Percentiles rank a stretch among this genome's conserved stretches.
phyloP scores from a whole-genome alignment of 371 early-diverging fungal species.

The Mortierella sp. region DNA sequence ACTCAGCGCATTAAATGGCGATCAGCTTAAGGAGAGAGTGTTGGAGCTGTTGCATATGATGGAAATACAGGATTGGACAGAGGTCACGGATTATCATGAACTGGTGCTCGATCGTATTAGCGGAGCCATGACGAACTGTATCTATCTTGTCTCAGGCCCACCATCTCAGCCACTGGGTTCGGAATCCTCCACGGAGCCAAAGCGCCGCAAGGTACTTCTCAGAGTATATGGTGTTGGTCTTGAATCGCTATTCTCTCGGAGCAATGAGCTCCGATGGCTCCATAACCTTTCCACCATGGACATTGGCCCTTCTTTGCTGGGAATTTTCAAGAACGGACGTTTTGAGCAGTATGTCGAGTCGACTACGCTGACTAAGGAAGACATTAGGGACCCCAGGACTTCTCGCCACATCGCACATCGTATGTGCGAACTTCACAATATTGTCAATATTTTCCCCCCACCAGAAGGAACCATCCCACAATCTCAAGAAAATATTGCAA shows the following conservation, averaged over 20 bases:
- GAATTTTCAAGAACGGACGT: conserved; percentile 90
- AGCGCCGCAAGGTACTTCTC: conserved; percentile 68
- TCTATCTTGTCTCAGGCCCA: conserved; percentile 76
- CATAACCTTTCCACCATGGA: conserved; percentile 74
- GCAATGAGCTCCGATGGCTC: conserved; percentile 86
- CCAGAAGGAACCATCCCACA: conserved; percentile 61
- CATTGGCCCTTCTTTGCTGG: conserved; percentile 84
- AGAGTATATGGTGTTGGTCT: conserved; percentile 86
- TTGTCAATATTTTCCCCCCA: conserved; percentile 75
- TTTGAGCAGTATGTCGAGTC: conserved; percentile 90
- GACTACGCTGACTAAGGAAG: conserved; percentile 74
- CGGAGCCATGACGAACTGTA: conserved; percentile 92
- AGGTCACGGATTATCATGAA: conserved; percentile 41
- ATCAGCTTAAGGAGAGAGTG: conserved; percentile 26
- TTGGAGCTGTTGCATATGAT: conserved; percentile 50
- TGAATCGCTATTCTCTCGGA: conserved; percentile 80
- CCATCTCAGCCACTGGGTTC: not conserved
- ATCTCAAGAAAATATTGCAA: conserved; percentile 75
- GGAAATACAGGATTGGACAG: conserved; percentile 58
- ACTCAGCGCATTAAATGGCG: conserved; percentile 35
- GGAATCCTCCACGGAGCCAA: conserved; percentile 21
- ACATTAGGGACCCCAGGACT: conserved; percentile 72
- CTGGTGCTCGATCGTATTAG: conserved; percentile 72
- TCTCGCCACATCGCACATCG: conserved; percentile 83
- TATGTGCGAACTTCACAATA: conserved; percentile 79